phyloP scores from a whole-genome alignment of 805 yeast genomes.

The Metschnikowia lachancei region DNA sequence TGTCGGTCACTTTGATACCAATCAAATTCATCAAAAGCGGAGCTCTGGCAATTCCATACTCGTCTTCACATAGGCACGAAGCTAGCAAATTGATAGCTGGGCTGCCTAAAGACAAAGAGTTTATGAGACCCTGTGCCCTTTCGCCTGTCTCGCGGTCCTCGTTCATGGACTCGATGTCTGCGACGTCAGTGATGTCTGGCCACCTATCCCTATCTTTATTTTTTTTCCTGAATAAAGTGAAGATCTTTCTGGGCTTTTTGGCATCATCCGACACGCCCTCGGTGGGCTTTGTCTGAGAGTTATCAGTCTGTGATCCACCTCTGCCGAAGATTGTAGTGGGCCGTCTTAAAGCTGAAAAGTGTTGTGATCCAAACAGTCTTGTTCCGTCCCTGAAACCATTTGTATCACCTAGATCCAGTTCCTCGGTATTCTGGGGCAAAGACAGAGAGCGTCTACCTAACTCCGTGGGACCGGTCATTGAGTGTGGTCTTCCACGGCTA shows the following conservation, averaged over 20 bases:
- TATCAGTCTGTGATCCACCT: conserved; percentile 10
- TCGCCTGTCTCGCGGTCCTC: conserved; percentile 32
- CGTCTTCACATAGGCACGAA: conserved; percentile 72
- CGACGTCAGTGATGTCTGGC: conserved; percentile 14
- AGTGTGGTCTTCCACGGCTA: background rate
- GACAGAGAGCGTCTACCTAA: conserved; percentile 6
- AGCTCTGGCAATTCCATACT: conserved; percentile 70
- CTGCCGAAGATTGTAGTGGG: conserved; percentile 14
- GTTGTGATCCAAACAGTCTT: conserved; percentile 11
- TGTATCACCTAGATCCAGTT: conserved; percentile 1
- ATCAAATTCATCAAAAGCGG: conserved; percentile 76
- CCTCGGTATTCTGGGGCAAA: conserved; percentile 4
- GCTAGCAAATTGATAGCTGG: conserved; percentile 77
- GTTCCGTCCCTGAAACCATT: conserved; percentile 4
- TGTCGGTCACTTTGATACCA: conserved; percentile 59
- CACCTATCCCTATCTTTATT: conserved; percentile 26
- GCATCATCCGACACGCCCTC: conserved; percentile 21
- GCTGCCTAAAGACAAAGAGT: conserved; percentile 57
- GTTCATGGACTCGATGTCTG: conserved; percentile 20
- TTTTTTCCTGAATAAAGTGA: conserved; percentile 26
- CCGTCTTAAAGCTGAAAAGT: conserved; percentile 13
- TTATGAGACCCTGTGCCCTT: conserved; percentile 35
- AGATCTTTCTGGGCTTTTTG: conserved; percentile 21
- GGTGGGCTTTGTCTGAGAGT: conserved; percentile 6
- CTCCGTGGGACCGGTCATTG: background rate